phyloP scores from a whole-genome alignment of 1,284 basidiomycete species.

The Apiotrichum sp. region DNA sequence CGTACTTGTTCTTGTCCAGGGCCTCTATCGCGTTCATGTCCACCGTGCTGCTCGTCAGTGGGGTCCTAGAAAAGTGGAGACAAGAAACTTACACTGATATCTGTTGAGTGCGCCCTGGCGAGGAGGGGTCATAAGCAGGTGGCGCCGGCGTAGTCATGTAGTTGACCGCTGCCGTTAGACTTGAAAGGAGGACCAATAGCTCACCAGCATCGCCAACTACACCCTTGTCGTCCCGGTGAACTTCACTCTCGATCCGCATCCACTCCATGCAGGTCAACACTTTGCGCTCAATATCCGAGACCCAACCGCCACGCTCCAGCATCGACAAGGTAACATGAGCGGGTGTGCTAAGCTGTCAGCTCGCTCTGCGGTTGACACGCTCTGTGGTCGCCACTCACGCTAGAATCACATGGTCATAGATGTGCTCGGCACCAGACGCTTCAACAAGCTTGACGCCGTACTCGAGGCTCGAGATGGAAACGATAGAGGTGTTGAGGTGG shows the following conservation, averaged over 20 bases:
- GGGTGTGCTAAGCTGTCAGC: conserved; percentile 48
- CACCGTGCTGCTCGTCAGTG: conserved; percentile 47
- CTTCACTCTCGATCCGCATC: conserved; percentile 62
- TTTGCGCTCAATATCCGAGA: conserved; percentile 55
- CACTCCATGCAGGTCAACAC: conserved; percentile 61
- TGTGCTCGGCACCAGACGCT: conserved; percentile 32
- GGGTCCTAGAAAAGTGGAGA: conserved; percentile 16
- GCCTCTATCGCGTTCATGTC: conserved; percentile 76
- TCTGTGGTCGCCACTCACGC: conserved; percentile 49
- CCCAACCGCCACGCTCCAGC: conserved; percentile 54
- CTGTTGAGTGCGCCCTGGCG: conserved; percentile 4
- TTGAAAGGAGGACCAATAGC: neutral
- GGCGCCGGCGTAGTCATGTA: conserved; percentile 6
- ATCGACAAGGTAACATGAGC: conserved; percentile 62
- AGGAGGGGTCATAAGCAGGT: conserved; percentile 8
- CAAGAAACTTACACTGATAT: conserved; percentile 57
- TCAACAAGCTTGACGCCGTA: conserved; percentile 35
- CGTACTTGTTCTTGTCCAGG: conserved; percentile 56
- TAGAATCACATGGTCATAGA: conserved; percentile 70
- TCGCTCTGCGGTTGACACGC: too few relatives aligned
- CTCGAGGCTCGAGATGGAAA: conserved; percentile 26
- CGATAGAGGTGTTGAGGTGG: conserved; percentile 59
- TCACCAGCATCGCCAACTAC: neutral
- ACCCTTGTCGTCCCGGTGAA: conserved; percentile 61
- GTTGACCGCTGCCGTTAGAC: neutral